Conservation (phyloP, 148 eudicot genomes). For the Vaccinium myrtillus region DNA sequence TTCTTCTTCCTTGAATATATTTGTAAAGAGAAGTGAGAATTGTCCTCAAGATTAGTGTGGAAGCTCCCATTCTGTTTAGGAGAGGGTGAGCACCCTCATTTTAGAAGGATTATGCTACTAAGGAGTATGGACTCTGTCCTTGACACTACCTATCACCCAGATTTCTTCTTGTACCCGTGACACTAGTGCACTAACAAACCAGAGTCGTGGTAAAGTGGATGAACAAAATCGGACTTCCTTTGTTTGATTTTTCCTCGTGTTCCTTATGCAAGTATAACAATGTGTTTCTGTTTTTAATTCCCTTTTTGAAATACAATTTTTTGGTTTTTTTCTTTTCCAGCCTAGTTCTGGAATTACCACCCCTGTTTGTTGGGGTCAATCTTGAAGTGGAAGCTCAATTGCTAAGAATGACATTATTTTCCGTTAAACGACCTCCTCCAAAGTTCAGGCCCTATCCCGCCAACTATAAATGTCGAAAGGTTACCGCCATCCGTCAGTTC, state of each 20-base stretch:
- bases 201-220: background rate
- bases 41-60: too few relatives aligned
- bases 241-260: too few relatives aligned
- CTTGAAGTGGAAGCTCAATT: background rate
- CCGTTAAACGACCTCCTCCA: background rate
- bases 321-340: background rate
- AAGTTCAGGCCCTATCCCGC: background rate
- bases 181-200: too few relatives aligned
- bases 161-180: too few relatives aligned
- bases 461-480: constrained; percentile 8
- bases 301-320: background rate
- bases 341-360: background rate
- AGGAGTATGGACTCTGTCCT: too few relatives aligned
- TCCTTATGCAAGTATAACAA: background rate
- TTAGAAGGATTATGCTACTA: too few relatives aligned
- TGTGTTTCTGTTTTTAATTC: too few relatives aligned
- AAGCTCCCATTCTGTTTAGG: too few relatives aligned
- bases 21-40: too few relatives aligned
- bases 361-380: background rate
- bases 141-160: too few relatives aligned
- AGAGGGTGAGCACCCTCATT: too few relatives aligned
- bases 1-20: too few relatives aligned
- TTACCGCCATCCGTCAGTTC: background rate
- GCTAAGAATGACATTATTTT: background rate
- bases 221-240: background rate